Percentiles rank a stretch among this genome's conserved stretches.
Evolutionary conservation across 2,329 filamentous ascomycete species (phyloP).

Genomic region (Pleurostoma richardsiae): DNA sequence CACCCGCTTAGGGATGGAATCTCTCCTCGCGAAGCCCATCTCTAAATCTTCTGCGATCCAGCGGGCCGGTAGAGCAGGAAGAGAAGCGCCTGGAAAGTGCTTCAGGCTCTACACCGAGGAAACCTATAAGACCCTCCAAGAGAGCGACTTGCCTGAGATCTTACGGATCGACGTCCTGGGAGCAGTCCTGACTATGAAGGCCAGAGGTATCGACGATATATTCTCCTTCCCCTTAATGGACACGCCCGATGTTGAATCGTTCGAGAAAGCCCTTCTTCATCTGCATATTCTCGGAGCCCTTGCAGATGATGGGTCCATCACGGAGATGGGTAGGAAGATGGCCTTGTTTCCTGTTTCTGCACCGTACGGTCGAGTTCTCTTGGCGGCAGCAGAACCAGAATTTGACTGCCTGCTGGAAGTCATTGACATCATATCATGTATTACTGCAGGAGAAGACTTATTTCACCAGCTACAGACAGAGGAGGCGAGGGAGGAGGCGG

Average conservation of each 20-base stretch:
- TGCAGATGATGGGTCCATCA: slow-evolving; percentile 67
- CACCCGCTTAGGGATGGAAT: slow-evolving; percentile 79
- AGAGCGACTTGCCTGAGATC: slow-evolving; percentile 82
- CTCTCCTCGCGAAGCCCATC: slow-evolving; percentile 82
- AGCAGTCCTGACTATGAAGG: slow-evolving; percentile 88
- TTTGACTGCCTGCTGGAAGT: slow-evolving; percentile 72
- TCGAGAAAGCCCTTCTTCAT: slow-evolving; percentile 78
- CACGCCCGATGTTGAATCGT: slow-evolving; percentile 67
- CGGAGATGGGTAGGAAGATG: slow-evolving; percentile 67
- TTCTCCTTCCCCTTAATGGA: slow-evolving; percentile 82
- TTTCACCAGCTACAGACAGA: slow-evolving; percentile 56
- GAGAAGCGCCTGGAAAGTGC: slow-evolving; percentile 87
- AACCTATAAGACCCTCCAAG: slow-evolving; percentile 64
- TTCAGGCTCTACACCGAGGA: slow-evolving; percentile 82
- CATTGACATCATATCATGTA: slow-evolving; percentile 74
- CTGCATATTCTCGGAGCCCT: slow-evolving; percentile 76
- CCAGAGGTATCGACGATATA: slow-evolving; percentile 78
- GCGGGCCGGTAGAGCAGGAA: slow-evolving; percentile 82
- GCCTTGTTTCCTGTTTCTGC: slow-evolving; percentile 80
- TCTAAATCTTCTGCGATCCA: slow-evolving; percentile 93
- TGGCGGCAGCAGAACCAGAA: slow-evolving; percentile 69
- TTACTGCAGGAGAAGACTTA: slow-evolving; percentile 59
- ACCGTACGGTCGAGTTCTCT: slow-evolving; percentile 72
- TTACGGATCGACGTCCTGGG: slow-evolving; percentile 83
- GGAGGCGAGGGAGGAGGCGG: slow-evolving; percentile 48